A percentile compares a stretch with the other conserved stretches of the same genome.
Conservation (phyloP, 495 filamentous ascomycete genomes). For the Xylaria grammica region DNA sequence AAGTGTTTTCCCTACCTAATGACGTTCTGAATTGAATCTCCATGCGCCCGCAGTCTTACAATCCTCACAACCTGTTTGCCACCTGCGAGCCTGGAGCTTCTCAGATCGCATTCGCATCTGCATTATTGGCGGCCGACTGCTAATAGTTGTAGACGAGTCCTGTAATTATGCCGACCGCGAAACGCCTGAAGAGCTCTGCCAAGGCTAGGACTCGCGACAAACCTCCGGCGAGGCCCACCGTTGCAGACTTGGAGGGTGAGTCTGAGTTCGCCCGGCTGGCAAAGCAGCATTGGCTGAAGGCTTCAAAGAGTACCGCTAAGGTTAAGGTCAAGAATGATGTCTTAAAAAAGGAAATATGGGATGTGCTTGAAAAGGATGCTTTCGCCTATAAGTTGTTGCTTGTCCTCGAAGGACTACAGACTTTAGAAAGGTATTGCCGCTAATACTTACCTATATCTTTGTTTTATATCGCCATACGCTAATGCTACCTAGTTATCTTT, state of each 20-base stretch:
- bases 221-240: conserved; percentile 43
- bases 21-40: conserved; percentile 18
- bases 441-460: conserved; percentile 12
- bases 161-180: conserved; percentile 52
- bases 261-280: conserved; percentile 83
- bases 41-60: conserved; percentile 7
- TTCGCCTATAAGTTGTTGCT: conserved; percentile 81
- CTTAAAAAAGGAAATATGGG: conserved; percentile 90
- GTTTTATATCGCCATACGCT: conserved; percentile 25
- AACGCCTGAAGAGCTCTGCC: conserved; percentile 52
- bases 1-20: not conserved
- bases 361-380: conserved; percentile 77
- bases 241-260: conserved; percentile 68
- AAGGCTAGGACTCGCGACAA: conserved; percentile 41
- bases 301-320: conserved; percentile 55
- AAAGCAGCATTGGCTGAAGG: conserved; percentile 81
- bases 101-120: conserved; percentile 17
- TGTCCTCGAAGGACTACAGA: conserved; percentile 85
- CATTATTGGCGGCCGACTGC: not conserved
- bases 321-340: conserved; percentile 83
- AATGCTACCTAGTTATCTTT: conserved; percentile 54
- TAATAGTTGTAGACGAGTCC: conserved; percentile 9
- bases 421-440: conserved; percentile 74
- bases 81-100: conserved; percentile 3
- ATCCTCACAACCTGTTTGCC: not conserved